Evolutionary conservation across 2,329 filamentous ascomycete species (phyloP).

Genomic region (Pezizomycotina sp.): DNA sequence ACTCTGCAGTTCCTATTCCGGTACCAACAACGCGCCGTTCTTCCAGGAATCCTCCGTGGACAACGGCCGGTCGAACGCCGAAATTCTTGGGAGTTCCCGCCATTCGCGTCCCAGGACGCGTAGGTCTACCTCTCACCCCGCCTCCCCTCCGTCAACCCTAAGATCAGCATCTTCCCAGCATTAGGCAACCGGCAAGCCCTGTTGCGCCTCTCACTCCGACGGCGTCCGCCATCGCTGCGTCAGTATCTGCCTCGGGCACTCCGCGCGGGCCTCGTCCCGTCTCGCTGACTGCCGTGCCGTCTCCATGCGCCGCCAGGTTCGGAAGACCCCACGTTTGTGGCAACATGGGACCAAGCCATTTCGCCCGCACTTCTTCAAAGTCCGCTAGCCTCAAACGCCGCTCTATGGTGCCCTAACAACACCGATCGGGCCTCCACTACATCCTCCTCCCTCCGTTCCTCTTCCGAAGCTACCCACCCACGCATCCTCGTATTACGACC

Average conservation of each 20-base stretch:
- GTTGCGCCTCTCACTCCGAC: too few relatives aligned
- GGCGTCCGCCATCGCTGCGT: too few relatives aligned
- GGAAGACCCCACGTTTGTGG: conserved; percentile 12
- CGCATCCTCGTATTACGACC: too few relatives aligned
- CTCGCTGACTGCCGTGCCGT: conserved; percentile 15
- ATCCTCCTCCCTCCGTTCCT: conserved; percentile 16
- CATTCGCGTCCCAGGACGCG: conserved; percentile 15
- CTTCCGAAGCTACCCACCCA: conserved; percentile 12
- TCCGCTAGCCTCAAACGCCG: too few relatives aligned
- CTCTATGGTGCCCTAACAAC: too few relatives aligned
- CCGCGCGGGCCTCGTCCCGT: conserved; percentile 13
- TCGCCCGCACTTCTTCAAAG: conserved; percentile 17
- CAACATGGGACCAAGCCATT: conserved; percentile 14
- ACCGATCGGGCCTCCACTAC: conserved; percentile 17
- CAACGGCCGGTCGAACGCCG: conserved; percentile 12
- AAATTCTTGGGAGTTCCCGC: conserved; percentile 11
- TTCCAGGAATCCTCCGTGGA: conserved; percentile 11
- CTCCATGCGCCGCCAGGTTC: conserved; percentile 10
- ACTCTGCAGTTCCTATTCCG: conserved; percentile 16
- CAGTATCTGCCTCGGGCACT: conserved; percentile 3
- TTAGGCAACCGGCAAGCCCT: too few relatives aligned
- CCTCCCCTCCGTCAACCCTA: conserved; percentile 15
- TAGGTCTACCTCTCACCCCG: conserved; percentile 8
- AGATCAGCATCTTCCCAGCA: conserved; percentile 13
- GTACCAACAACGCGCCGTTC: conserved; percentile 15